phyloP scores from a whole-genome alignment of 2,329 filamentous ascomycete genomes.

The Dothideomycetes sp. region DNA sequence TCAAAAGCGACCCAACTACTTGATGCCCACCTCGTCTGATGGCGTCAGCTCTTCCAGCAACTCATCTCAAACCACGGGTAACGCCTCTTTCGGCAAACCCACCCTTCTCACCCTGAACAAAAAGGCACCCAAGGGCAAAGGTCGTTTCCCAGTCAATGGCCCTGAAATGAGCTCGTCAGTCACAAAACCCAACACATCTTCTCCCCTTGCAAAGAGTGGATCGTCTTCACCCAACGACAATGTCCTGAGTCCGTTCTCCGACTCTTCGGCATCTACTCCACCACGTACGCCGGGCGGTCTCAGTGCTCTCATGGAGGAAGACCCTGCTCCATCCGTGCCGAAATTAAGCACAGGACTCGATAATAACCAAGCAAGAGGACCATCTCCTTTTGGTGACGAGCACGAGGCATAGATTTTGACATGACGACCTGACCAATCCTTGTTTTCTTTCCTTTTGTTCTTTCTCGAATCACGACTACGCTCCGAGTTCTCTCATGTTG shows the following conservation, averaged over 20 bases:
- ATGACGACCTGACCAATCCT: too few relatives aligned
- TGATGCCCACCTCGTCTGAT: constrained; percentile 32
- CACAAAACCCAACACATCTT: constrained; percentile 20
- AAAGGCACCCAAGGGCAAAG: constrained; percentile 24
- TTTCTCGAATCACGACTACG: background rate
- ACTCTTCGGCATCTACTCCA: constrained; percentile 7
- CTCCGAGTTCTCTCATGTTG: background rate
- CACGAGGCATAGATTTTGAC: background rate
- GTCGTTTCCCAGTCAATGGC: constrained; percentile 23
- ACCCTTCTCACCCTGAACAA: constrained; percentile 38
- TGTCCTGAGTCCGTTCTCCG: constrained; percentile 16
- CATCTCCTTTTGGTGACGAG: constrained; percentile 9
- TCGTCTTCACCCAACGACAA: background rate
- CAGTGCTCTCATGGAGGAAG: constrained; percentile 40
- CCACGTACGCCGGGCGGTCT: constrained; percentile 16
- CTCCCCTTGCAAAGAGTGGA: constrained; percentile 5
- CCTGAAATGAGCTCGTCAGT: constrained; percentile 21
- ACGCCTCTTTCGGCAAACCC: constrained; percentile 34
- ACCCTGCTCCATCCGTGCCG: background rate
- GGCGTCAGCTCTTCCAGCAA: constrained; percentile 18
- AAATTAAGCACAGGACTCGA: background rate
- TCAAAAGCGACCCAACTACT: constrained; percentile 24
- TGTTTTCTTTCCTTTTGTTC: too few relatives aligned
- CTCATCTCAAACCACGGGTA: constrained; percentile 30
- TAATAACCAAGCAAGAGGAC: background rate